Evolutionary conservation across 139 green algal species (phyloP), one percentile per base, ranked within the genome.

Genomic region (Picochlorum costavermella): DNA sequence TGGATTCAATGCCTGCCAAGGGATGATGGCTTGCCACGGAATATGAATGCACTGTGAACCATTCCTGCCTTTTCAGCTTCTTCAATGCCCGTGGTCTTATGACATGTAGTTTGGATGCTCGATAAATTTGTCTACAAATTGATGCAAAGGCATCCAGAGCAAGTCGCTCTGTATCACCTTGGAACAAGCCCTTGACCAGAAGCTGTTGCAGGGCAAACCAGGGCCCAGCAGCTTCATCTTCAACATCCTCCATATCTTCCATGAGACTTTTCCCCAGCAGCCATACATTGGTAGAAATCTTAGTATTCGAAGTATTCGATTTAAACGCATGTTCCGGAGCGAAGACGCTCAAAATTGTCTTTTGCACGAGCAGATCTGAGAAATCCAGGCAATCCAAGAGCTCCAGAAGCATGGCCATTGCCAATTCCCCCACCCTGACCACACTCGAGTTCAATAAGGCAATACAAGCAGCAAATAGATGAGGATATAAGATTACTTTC

Each of bases 401-500:
- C 67, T 83, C 70, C 20, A 66, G 53, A 45, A 95, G 63, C 16
- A 96, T 75, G 0, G 70, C 57, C 37, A 88, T 72, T 4, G 74
- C 73, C 20, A 81, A 67, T 51, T 68, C 45, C 61, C 86, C 94
- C 14, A 97, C 57, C 50, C 84, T 77, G 14, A 95, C 84, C 28
- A 83, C 83, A 37, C 73, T 74, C 8, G 62, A 84, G 66, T 83
- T 60, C 50, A 96, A 75, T 60, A 96, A 62, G 31, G 83, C 84
- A 17, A 95, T 49, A 17, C 67, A 83, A 3, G 81, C 72, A 73
- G 87, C 83, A 56, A 90, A 84, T 14, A 96, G 17, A 49, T 96
- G 88, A 2, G 89, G 89, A 61, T 85, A 92, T 17, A 96, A 71
- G 67, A 95, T 69, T 55, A 95, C 63, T 57, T 88, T 88, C 16